Evolutionary conservation across 2,329 filamentous ascomycete species (phyloP).

Genomic region (Diaporthe sp.): DNA sequence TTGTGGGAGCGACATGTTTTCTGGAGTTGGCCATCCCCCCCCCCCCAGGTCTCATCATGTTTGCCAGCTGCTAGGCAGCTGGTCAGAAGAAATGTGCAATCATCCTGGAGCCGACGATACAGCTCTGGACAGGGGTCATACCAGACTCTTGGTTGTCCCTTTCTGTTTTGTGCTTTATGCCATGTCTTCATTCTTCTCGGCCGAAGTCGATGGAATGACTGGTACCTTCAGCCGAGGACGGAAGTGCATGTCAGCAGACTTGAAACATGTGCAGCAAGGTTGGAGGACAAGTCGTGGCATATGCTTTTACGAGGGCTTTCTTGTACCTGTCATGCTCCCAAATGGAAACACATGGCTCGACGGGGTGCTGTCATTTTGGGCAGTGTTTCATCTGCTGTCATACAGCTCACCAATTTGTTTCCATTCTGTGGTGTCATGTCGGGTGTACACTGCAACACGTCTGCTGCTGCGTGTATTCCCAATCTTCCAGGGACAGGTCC

Average conservation of each 20-base stretch:
- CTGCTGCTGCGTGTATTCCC: neutral
- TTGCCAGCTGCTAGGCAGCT: neutral
- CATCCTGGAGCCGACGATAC: neutral
- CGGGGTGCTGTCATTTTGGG: neutral
- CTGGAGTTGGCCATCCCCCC: neutral
- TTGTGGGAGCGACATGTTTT: neutral
- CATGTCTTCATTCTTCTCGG: neutral
- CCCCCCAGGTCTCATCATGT: neutral
- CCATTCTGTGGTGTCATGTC: neutral
- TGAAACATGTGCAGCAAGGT: neutral
- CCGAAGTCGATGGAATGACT: neutral
- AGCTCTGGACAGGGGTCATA: neutral
- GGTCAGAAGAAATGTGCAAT: neutral
- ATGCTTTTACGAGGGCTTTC: neutral
- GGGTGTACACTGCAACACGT: slow-evolving; percentile 1
- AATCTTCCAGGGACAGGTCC: neutral
- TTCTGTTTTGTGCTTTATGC: neutral
- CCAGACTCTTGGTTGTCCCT: neutral
- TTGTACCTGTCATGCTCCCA: neutral
- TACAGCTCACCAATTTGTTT: slow-evolving; percentile 24
- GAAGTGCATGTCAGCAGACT: neutral
- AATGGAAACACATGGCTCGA: neutral
- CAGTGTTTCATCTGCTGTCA: slow-evolving; percentile 31
- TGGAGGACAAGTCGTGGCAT: neutral
- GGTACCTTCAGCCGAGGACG: neutral